phyloP scores from a whole-genome alignment of 2,329 filamentous ascomycete genomes.

The Colletotrichum echinochloae region DNA sequence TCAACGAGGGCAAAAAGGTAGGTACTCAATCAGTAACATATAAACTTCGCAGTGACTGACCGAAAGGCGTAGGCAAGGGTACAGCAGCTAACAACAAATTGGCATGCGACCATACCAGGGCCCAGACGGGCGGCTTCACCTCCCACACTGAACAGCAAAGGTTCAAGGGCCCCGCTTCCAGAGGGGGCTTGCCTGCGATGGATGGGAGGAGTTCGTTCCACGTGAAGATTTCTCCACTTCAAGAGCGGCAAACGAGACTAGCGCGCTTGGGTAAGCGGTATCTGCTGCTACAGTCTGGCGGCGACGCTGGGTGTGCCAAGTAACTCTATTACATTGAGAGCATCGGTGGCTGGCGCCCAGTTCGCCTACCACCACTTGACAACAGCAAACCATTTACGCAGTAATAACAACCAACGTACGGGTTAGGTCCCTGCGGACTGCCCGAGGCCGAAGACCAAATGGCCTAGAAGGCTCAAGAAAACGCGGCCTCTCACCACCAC shows the following conservation, averaged over 20 bases:
- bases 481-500: neutral
- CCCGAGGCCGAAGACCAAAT: neutral
- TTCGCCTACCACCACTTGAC: neutral
- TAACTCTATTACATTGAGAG: slow-evolving; percentile 20
- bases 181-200: slow-evolving; percentile 7
- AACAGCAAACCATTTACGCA: neutral
- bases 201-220: slow-evolving; percentile 24
- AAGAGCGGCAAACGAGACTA: slow-evolving; percentile 27
- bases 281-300: slow-evolving; percentile 10
- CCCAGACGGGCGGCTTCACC: slow-evolving; percentile 10
- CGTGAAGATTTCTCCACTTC: slow-evolving; percentile 37
- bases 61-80: slow-evolving; percentile 17
- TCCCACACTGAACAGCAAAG: neutral
- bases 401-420: neutral
- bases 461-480: neutral
- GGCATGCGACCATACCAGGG: slow-evolving; percentile 22
- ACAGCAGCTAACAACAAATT: neutral
- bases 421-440: neutral
- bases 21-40: slow-evolving; percentile 5
- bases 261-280: slow-evolving; percentile 24
- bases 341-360: slow-evolving; percentile 4
- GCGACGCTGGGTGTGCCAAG: neutral
- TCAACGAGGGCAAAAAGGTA: slow-evolving; percentile 6
- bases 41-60: slow-evolving; percentile 13
- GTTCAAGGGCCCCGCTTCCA: slow-evolving; percentile 29